Evolutionary conservation across 2,329 filamentous ascomycete genomes (phyloP), one percentile per base, ranked within the genome.

Genomic region (Diaporthe sp.): DNA sequence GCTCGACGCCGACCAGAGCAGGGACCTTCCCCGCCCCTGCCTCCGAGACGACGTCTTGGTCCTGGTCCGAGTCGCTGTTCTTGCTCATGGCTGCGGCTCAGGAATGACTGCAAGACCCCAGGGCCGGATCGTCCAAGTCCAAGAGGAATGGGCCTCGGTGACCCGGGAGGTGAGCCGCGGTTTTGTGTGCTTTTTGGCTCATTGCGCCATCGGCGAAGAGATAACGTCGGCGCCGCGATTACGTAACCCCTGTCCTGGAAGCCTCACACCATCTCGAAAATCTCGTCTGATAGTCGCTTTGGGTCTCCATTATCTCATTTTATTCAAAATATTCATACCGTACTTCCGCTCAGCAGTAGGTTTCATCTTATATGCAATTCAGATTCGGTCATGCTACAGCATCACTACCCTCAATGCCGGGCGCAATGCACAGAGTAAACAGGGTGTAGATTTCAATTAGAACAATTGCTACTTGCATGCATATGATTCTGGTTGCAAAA

Each of bases 21-120:
- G 71, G 53, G 58, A 25, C 39, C 70, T 76, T 76, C 15, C 57
- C 57, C 31, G 61, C 37, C 31, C 7, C 53, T 49, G 22, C 28
- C 10, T 39, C 61, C 19, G 71, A n/a, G 19, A 39, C 34, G 60
- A 31, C 37, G 25, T 58, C 61, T 31, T 71, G 61, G 28, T 74
- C 74, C n/a, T 53, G 61, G 17, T 74, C 74, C 44, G 58, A 72
- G 34, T 72, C 44, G 53, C 61, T 75, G 73, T 44, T 75, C 37
- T 34, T 51, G 68, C 74, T 76, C 31, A 67, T 49, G 67, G 58
- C 53, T 53, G 71, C 37, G n/a, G 71, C 55, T 72, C 34, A 28
- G 19, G 28, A 34, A 55, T 68, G 13, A 39, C 39, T 28, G 31
- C 15, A 25, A 53, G 44, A 53, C 46, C 46, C 65, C 31, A 49